These are phyloP conservation scores for Botrytis fragariae DNA, from an alignment of 2,329 filamentous ascomycete genomes.

Conservation along the genomic window DNA sequence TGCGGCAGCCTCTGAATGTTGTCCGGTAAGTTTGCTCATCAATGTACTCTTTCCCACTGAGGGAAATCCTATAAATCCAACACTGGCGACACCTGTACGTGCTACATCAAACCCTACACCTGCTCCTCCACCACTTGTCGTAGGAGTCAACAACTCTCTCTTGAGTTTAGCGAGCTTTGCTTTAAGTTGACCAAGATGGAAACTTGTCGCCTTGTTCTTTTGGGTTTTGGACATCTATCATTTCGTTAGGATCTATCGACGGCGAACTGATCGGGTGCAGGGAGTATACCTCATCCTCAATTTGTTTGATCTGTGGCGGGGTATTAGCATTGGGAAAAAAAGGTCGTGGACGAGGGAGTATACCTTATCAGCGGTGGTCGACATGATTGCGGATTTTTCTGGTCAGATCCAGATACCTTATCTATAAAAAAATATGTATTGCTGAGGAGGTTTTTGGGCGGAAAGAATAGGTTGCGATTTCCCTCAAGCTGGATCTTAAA, in stretches of 20 bases:
- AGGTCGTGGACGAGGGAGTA: neutral
- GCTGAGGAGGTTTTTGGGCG: neutral
- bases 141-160: constrained; percentile 86
- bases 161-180: constrained; percentile 98
- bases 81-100: constrained; percentile 92
- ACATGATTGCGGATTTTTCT: constrained; percentile 58
- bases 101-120: constrained; percentile 95
- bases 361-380: constrained; percentile 97
- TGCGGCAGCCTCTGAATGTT: constrained; percentile 94
- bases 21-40: constrained; percentile 91
- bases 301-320: constrained; percentile 77
- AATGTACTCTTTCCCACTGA: constrained; percentile 98
- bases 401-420: constrained; percentile 1
- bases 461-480: neutral
- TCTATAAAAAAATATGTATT: neutral
- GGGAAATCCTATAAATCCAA: constrained; percentile 97
- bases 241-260: constrained; percentile 24
- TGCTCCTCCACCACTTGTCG: constrained; percentile 78
- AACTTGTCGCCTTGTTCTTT: constrained; percentile 95
- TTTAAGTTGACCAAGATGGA: constrained; percentile 93
- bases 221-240: constrained; percentile 88
- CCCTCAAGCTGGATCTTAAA: neutral
- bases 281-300: constrained; percentile 80
- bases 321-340: constrained; percentile 26
- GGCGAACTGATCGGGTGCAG: constrained; percentile 23